Evolutionary conservation across 2,329 filamentous ascomycete species (phyloP).

Genomic region (Celoporthe dispersa): DNA sequence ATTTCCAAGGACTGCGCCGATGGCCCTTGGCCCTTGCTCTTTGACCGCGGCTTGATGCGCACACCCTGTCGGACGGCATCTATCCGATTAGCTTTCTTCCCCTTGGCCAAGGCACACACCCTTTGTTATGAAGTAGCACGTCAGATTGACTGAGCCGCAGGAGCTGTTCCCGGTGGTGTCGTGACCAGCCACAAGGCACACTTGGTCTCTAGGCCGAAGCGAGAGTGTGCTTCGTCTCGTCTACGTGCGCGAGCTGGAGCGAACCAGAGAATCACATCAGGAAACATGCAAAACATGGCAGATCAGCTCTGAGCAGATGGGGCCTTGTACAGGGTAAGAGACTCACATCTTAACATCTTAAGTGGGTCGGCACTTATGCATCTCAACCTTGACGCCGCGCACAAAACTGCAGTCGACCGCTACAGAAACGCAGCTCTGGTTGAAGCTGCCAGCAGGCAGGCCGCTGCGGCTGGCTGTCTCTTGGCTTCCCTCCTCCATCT

Average conservation of each 20-base stretch:
- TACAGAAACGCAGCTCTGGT: neutral
- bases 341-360: neutral
- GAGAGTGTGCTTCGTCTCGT: neutral
- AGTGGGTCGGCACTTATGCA: neutral
- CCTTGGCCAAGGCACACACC: neutral
- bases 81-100: constrained; percentile 3
- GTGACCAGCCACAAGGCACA: neutral
- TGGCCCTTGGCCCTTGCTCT: neutral
- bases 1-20: neutral
- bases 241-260: neutral
- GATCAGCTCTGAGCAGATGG: neutral
- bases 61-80: neutral
- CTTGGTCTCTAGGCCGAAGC: neutral
- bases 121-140: neutral
- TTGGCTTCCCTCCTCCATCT: neutral
- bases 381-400: neutral
- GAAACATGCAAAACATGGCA: constrained; percentile 1
- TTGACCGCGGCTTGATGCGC: neutral
- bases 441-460: neutral
- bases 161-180: neutral
- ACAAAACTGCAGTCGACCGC: neutral
- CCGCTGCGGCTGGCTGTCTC: neutral
- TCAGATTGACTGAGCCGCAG: constrained; percentile 1
- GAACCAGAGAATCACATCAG: neutral
- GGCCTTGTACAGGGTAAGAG: neutral